Percentiles rank a stretch among this genome's conserved stretches.
phyloP scores from a whole-genome alignment of 164 flowering plant species.

The Echeveria elegans region DNA sequence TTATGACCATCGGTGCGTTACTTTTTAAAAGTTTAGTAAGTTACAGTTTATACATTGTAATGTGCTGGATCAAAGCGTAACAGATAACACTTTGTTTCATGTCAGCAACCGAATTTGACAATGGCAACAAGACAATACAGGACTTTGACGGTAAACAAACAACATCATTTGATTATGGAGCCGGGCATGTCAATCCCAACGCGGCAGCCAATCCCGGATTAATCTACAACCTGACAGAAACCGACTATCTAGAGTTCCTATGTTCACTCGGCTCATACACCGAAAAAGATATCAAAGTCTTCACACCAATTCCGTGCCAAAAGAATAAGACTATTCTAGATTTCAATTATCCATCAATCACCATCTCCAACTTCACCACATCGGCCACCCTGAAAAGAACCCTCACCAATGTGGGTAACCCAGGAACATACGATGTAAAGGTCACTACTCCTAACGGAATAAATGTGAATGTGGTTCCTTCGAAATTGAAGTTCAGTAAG shows the following conservation, averaged over 20 bases:
- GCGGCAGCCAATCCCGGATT: neutral
- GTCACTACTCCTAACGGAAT: neutral
- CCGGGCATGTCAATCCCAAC: neutral
- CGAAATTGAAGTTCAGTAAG: neutral
- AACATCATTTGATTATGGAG: neutral
- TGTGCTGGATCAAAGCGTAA: too few relatives aligned
- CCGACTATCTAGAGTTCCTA: neutral
- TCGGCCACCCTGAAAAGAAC: neutral
- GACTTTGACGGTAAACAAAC: too few relatives aligned
- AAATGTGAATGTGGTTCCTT: neutral
- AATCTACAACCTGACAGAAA: neutral
- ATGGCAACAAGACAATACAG: neutral
- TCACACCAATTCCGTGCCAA: neutral
- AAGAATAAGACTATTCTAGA: neutral
- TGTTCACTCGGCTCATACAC: neutral
- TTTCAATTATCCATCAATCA: neutral
- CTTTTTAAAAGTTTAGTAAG: neutral
- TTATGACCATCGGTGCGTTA: conserved; percentile 3
- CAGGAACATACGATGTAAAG: neutral
- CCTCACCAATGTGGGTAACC: neutral
- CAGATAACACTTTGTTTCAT: neutral
- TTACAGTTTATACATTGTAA: too few relatives aligned
- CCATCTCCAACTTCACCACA: neutral
- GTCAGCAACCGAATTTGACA: neutral
- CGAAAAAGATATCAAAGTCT: neutral